These are phyloP conservation scores for Lentinula raphanica DNA, from an alignment of 768 basidiomycete genomes.

Conservation along the genomic window DNA sequence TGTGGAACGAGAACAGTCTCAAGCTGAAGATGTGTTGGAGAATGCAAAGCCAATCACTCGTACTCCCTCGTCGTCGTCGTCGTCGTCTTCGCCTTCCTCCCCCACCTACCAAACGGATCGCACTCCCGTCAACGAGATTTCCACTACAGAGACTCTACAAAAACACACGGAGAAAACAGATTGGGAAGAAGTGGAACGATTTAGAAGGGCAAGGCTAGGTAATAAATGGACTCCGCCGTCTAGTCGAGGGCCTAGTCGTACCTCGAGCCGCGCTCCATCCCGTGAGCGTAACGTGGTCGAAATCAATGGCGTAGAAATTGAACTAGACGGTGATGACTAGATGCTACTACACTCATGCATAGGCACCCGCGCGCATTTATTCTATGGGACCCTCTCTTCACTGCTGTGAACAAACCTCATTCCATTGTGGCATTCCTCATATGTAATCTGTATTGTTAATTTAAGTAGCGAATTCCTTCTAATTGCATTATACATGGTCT, in stretches of 20 bases:
- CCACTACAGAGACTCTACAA: background rate
- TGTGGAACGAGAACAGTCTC: background rate
- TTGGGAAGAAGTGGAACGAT: slow-evolving; percentile 1
- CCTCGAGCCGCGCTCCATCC: slow-evolving; percentile 2
- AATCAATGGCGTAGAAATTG: slow-evolving; percentile 5
- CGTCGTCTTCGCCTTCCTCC: background rate
- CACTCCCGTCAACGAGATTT: background rate
- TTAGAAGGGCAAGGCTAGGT: background rate
- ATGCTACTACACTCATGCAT: background rate
- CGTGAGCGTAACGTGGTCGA: slow-evolving; percentile 2
- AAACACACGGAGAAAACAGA: background rate
- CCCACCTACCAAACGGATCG: background rate
- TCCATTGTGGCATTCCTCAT: background rate
- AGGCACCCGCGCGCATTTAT: background rate
- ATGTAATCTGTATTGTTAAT: background rate
- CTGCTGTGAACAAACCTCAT: background rate
- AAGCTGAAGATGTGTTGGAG: background rate
- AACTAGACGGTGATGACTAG: background rate
- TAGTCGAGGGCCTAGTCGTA: background rate
- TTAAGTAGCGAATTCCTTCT: background rate
- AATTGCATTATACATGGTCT: background rate
- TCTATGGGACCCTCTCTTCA: background rate
- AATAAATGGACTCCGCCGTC: slow-evolving; percentile 2
- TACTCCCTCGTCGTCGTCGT: background rate
- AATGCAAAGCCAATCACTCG: background rate